Conservation (phyloP, 495 filamentous ascomycete genomes). For the Penicillium turbatum region DNA sequence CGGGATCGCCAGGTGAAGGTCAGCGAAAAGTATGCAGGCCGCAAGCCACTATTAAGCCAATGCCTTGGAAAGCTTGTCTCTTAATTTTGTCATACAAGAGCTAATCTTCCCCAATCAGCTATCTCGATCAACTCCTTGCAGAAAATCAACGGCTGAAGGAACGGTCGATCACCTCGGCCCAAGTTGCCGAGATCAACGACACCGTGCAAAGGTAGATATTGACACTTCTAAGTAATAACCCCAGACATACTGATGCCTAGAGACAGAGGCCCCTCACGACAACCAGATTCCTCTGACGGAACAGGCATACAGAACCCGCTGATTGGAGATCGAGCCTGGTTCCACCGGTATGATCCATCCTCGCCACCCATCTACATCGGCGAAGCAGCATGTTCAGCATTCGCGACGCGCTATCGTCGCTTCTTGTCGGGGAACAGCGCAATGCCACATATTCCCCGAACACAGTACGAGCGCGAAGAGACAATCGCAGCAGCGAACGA, state of each 20-base stretch:
- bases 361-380: constrained; percentile 45
- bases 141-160: constrained; percentile 41
- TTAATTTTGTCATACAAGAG: not conserved
- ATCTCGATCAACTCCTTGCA: constrained; percentile 33
- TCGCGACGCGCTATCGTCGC: constrained; percentile 44
- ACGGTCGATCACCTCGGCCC: constrained; percentile 33
- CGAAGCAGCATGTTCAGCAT: constrained; percentile 45
- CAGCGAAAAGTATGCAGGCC: constrained; percentile 37
- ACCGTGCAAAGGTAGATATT: constrained; percentile 14
- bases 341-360: constrained; percentile 41
- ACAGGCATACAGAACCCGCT: constrained; percentile 38
- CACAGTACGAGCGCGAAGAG: constrained; percentile 40
- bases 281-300: constrained; percentile 27
- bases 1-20: constrained; percentile 44
- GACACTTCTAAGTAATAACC: not conserved
- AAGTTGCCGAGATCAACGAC: constrained; percentile 24
- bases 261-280: constrained; percentile 20
- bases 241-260: not conserved
- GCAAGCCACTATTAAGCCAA: not conserved
- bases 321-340: constrained; percentile 43
- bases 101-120: constrained; percentile 20
- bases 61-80: not conserved
- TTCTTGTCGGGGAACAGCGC: constrained; percentile 39
- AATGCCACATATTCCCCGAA: constrained; percentile 38
- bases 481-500: constrained; percentile 33